Base-by-base conservation (phyloP, 2,329 filamentous ascomycete genomes). In the Fusarium napiforme region DNA sequence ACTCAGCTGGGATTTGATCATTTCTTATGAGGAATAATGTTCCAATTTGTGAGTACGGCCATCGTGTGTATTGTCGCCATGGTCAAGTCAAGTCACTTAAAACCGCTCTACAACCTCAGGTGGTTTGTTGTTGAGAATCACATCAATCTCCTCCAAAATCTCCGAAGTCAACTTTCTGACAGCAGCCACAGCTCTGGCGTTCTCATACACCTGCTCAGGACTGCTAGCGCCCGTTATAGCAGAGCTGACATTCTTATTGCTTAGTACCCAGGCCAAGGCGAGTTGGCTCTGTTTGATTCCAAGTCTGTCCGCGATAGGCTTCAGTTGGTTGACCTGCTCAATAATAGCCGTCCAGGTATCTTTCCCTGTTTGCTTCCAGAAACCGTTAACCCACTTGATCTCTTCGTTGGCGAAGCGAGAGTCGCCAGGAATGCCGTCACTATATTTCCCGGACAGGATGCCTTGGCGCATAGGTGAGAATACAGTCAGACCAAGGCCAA, bases 371-470 rank as follows among this genome's bases (percentile, higher is more conserved):
- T 83, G 79, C 79, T 87, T 83, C 85, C 85, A 86, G 81, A 83
- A 87, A 42, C 85, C 84, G 66, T 85, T 82, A 74, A 91, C 85
- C 78, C 87, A 91, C 59, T 87, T 84, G 68, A 91, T 86, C 58
- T 87, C 83, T 46, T 86, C 86, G 75, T 86, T 85, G 18, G 86
- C 86, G 65, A 91, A 84, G 34, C 91, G 84, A n/a, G 88, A 90
- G 70, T 87, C 87, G 8, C 86, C 82, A 9, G 90, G 89, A 45
- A 91, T 87, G 34, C 88, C 89, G 74, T 91, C 82, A 79, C 89
- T 90, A 82, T 93, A 93, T 81, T 93, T 93, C 52, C 91, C 91
- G 1, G 89, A 90, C 70, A 93, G 82, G 67, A 92, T 85, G 26
- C 91, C 91, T 57, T 82, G 78, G 49, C 79, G 79, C 77, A 93